A percentile compares a stretch with the other conserved stretches of the same genome.
Conservation (phyloP, 2,329 filamentous ascomycete species). For the Endoconidiophora polonica region DNA sequence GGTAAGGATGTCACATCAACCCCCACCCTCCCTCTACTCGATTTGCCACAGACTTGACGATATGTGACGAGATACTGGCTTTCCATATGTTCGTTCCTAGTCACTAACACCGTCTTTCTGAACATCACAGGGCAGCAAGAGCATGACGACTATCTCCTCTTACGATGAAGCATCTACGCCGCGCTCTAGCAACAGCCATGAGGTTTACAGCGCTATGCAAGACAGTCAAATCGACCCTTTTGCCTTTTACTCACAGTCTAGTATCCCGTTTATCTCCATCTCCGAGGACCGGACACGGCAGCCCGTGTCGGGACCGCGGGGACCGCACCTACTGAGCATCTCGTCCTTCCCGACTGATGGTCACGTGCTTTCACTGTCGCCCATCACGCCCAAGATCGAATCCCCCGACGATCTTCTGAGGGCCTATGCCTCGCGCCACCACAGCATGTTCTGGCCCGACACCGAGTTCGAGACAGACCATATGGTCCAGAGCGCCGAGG, state of each 20-base stretch:
- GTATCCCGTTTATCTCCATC: neutral
- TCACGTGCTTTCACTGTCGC: slow-evolving; percentile 50
- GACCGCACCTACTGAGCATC: slow-evolving; percentile 62
- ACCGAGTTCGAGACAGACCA: slow-evolving; percentile 3
- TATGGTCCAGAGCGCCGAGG: neutral
- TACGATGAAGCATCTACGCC: slow-evolving; percentile 74
- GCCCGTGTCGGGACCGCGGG: slow-evolving; percentile 61
- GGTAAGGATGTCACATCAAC: slow-evolving; percentile 31
- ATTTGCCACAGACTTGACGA: neutral
- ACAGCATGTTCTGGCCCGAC: slow-evolving; percentile 19
- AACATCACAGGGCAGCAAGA: slow-evolving; percentile 44
- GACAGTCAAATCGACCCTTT: slow-evolving; percentile 22
- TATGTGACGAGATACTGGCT: neutral
- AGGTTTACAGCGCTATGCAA: slow-evolving; percentile 1
- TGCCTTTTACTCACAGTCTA: slow-evolving; percentile 32
- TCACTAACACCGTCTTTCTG: neutral
- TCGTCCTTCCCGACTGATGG: slow-evolving; percentile 34
- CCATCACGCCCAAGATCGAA: slow-evolving; percentile 48
- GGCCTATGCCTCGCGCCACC: neutral
- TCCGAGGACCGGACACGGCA: slow-evolving; percentile 25
- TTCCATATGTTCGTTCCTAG: neutral
- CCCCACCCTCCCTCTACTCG: neutral
- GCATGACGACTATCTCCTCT: slow-evolving; percentile 73
- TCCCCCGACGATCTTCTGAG: neutral
- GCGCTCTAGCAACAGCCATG: slow-evolving; percentile 41